Evolutionary conservation across 345 rosid genomes (phyloP).

Genomic region (Geranium rotundifolium): DNA sequence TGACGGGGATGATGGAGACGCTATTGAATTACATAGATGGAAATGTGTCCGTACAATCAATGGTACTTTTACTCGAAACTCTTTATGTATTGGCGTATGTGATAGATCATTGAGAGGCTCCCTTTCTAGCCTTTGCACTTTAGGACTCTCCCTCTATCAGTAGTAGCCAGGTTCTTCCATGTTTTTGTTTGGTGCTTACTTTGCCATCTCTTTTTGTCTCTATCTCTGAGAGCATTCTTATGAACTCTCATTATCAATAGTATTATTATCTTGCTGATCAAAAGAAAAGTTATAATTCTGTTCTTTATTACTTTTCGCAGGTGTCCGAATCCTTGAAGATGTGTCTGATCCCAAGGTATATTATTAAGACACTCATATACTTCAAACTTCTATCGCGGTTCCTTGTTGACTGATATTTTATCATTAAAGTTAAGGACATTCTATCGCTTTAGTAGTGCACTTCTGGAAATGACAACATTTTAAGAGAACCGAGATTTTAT

Average conservation of each 20-base stretch:
- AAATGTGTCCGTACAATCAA: constrained; percentile 77
- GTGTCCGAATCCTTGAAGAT: constrained; percentile 92
- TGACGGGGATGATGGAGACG: constrained; percentile 75
- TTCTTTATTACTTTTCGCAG: constrained; percentile 26
- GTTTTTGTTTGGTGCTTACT: no score
- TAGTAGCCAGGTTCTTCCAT: no score
- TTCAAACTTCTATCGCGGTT: neutral
- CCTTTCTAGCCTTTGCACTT: no score
- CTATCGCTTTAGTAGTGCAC: neutral
- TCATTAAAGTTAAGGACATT: neutral
- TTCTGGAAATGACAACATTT: neutral
- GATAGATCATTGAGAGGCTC: neutral
- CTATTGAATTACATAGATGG: constrained; percentile 77
- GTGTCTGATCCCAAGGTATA: constrained; percentile 70
- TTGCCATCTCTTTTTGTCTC: no score
- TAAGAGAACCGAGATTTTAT: neutral
- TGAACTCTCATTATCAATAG: no score
- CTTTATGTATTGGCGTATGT: neutral
- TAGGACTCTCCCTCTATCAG: no score
- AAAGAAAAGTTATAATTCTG: neutral
- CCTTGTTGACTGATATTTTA: neutral
- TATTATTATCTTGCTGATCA: no score
- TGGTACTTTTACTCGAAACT: constrained; percentile 28
- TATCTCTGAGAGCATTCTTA: no score
- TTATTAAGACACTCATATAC: neutral